These are phyloP conservation scores for Calonectria leucothoes DNA, from an alignment of 2,329 filamentous ascomycete genomes.

Conservation along the genomic window DNA sequence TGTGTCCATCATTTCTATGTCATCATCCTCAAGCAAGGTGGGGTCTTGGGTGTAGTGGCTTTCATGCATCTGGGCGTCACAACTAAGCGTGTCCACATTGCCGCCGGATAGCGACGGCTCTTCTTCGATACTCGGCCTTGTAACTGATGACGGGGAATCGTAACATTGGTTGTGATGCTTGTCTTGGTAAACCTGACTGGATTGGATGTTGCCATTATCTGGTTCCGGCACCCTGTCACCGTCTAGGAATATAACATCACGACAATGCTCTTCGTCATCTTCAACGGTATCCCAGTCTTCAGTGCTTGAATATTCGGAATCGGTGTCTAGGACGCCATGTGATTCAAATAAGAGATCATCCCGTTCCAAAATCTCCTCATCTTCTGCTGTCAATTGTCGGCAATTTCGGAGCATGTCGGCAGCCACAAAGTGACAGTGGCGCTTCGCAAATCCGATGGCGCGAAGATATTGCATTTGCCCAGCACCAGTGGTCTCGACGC, in stretches of 20 bases:
- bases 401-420: neutral
- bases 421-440: neutral
- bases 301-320: neutral
- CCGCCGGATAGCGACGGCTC: neutral
- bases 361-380: neutral
- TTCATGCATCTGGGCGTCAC: neutral
- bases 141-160: neutral
- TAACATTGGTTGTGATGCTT: accelerated
- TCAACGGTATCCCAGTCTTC: neutral
- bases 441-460: neutral
- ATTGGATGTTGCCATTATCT: neutral
- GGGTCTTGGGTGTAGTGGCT: neutral
- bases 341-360: neutral
- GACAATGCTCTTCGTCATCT: neutral
- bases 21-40: neutral
- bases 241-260: neutral
- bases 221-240: too few relatives aligned
- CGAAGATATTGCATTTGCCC: neutral
- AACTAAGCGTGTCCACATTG: neutral
- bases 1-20: neutral
- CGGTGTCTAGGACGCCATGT: neutral
- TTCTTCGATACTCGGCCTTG: neutral
- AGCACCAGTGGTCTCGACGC: neutral
- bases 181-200: neutral
- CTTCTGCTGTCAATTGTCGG: neutral